Percentiles rank a stretch among this genome's conserved stretches.
These are phyloP conservation scores for Amanita subjunquillea DNA, from an alignment of 768 basidiomycete species.

Conservation along the genomic window DNA sequence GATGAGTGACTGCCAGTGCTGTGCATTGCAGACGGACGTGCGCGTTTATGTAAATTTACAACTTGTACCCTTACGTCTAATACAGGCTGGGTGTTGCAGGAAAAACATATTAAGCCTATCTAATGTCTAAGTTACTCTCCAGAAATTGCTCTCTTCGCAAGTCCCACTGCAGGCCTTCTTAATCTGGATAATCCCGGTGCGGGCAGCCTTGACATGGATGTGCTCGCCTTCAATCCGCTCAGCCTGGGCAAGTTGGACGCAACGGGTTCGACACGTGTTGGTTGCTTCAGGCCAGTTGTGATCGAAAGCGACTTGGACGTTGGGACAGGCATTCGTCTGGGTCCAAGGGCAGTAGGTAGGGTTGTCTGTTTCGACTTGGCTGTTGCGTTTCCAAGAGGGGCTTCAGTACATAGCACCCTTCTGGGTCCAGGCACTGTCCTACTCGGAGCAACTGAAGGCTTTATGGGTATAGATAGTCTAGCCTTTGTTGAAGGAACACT, in stretches of 20 bases:
- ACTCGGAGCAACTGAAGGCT: not conserved
- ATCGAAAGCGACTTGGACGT: not conserved
- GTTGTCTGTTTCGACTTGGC: not conserved
- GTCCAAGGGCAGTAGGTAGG: not conserved
- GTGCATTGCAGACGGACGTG: not conserved
- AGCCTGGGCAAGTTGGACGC: slow-evolving; percentile 2
- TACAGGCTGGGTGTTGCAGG: too few relatives aligned
- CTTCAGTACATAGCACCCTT: slow-evolving; percentile 20
- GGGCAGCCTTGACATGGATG: not conserved
- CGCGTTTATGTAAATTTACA: slow-evolving; percentile 2
- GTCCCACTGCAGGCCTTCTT: not conserved
- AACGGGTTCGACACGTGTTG: slow-evolving; percentile 4
- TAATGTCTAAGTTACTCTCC: not conserved
- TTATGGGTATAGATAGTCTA: not conserved
- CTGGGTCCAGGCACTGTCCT: slow-evolving; percentile 20
- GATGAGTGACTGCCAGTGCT: not conserved
- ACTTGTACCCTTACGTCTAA: not conserved
- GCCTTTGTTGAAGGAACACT: not conserved
- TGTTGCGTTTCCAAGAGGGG: slow-evolving; percentile 1
- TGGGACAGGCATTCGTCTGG: slow-evolving; percentile 4
- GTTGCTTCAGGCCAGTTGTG: slow-evolving; percentile 14
- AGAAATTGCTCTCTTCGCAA: not conserved
- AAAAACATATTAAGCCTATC: not conserved
- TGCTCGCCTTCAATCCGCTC: not conserved
- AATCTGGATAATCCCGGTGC: not conserved